Percentiles rank a stretch among this genome's conserved stretches.
phyloP scores from a whole-genome alignment of 73 alveolate genomes.

The Paramecium primaurelia region DNA sequence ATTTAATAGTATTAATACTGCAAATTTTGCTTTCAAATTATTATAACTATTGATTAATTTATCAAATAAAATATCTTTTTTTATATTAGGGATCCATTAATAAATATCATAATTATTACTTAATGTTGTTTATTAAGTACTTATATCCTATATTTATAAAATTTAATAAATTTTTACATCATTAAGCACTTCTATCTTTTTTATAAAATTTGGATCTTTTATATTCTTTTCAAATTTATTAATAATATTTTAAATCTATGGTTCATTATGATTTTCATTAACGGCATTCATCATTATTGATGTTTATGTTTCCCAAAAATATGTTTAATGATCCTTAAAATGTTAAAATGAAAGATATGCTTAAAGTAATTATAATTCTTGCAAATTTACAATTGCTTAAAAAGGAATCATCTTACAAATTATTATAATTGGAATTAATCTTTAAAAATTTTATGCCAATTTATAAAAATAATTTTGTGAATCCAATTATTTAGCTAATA shows the following conservation, averaged over 20 bases:
- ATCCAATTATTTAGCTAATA: not conserved
- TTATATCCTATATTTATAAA: not conserved
- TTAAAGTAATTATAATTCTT: not conserved
- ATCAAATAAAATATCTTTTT: not conserved
- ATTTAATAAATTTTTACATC: not conserved
- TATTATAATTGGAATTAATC: not conserved
- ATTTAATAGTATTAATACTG: not conserved
- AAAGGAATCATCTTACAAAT: not conserved
- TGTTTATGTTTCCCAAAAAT: not conserved
- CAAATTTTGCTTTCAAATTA: not conserved
- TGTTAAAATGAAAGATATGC: not conserved
- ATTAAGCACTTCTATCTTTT: not conserved
- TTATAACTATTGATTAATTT: not conserved
- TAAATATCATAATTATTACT: not conserved
- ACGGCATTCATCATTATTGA: not conserved
- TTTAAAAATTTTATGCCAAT: not conserved
- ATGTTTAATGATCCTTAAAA: not conserved
- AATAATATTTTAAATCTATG: not conserved
- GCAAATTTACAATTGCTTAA: not conserved
- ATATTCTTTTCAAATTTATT: not conserved
- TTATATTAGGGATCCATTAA: not conserved
- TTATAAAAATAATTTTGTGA: not conserved
- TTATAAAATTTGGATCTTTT: not conserved
- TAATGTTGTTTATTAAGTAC: not conserved
- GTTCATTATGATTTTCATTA: not conserved